Base-by-base conservation (phyloP, 495 filamentous ascomycete genomes). In the Aspergillus campestris region DNA sequence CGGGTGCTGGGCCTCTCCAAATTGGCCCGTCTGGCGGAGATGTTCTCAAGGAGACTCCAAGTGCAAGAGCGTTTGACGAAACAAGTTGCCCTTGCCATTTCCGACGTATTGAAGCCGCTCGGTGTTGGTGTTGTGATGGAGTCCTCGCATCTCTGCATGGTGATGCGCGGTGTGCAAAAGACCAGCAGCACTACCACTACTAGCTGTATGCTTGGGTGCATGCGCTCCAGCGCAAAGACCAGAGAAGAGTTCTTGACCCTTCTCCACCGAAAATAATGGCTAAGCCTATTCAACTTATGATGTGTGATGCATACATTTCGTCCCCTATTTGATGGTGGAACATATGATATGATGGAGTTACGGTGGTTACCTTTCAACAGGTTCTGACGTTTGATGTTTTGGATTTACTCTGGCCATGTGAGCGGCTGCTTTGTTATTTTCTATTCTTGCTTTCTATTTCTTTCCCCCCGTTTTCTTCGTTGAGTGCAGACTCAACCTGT, bases 111-210 rank as follows among this genome's bases (percentile, higher is more conserved):
- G 13, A 83, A 90, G 69, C 92, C 92, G n/a, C 59, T 64, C 5
- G 92, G 94, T 34, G 91, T 98, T 4, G 91, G 85, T 15, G 90
- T 98, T 7, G 90, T 98, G 39, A 95, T 97, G 85, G 94, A 98
- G 58, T 91, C 87, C 29, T 87, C 83, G 53, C 92, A 98, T 69
- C 73, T 97, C n/a, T 97, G 92, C 73, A 97, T 96, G 90, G 91
- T 95, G 8, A 92, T 92, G 87, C 77, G 90, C 15, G 90, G 90
- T 1, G 89, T 96, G 24, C 78, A 95, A 61, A 96, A 99, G 72
- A 86, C 87, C 6, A 79, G 78, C 35, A 82, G 85, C 37, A 86
- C 73, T 10, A 97, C 94, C 8, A 91, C 88, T 27, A 97, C 92
- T 30, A 96, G 89, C 65, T 96, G 91, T 57, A 94, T 97, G 74